Evolutionary conservation across 306 rosid species (phyloP).

Genomic region (Lathyrus oleraceus): DNA sequence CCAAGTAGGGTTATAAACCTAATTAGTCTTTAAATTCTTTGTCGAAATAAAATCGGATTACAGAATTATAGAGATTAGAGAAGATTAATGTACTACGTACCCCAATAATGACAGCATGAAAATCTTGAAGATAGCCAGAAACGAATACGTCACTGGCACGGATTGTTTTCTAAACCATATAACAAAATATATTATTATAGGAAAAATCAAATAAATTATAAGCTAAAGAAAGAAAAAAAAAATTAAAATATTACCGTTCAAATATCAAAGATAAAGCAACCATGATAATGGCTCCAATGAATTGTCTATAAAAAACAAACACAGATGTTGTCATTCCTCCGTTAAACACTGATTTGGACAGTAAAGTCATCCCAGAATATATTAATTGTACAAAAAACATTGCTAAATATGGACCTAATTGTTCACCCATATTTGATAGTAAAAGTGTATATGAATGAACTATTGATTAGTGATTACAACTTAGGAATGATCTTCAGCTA

Average conservation of each 20-base stretch:
- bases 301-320: constrained; percentile 56
- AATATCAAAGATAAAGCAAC: constrained; percentile 48
- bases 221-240: neutral
- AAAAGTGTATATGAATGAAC: neutral
- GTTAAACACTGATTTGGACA: constrained; percentile 59
- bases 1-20: constrained; percentile 11
- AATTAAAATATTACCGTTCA: constrained; percentile 39
- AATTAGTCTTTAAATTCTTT: constrained; percentile 10
- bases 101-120: constrained; percentile 56
- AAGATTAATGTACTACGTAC: constrained; percentile 27
- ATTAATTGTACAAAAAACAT: constrained; percentile 48
- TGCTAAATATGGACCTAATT: constrained; percentile 52
- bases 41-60: neutral
- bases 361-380: constrained; percentile 51
- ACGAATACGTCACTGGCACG: constrained; percentile 41
- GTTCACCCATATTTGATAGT: constrained; percentile 44
- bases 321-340: constrained; percentile 49
- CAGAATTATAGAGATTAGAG: neutral
- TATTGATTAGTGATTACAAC: neutral
- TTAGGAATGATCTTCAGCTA: constrained; percentile 16
- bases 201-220: neutral
- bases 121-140: constrained; percentile 52
- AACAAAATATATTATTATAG: neutral
- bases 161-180: constrained; percentile 42
- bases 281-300: constrained; percentile 44